Conservation (phyloP, 2,329 filamentous ascomycete genomes). For the Daldinia sp. region DNA sequence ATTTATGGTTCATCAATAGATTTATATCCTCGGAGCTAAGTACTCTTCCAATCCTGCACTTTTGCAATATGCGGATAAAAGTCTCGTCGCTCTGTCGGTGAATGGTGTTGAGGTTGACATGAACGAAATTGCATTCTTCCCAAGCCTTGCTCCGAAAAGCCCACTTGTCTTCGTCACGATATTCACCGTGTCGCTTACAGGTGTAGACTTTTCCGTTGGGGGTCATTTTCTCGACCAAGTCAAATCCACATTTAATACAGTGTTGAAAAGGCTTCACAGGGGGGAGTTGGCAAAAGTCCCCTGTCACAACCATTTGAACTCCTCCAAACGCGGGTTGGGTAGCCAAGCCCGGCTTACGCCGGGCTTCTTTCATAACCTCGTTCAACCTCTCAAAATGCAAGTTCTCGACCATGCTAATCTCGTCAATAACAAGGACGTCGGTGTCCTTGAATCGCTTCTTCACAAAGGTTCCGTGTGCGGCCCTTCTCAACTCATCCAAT, state of each 20-base stretch:
- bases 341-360: constrained; percentile 18
- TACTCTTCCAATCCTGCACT: constrained; percentile 61
- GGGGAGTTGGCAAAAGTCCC: constrained; percentile 71
- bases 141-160: constrained; percentile 69
- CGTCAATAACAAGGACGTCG: constrained; percentile 72
- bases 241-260: constrained; percentile 62
- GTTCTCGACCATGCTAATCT: constrained; percentile 74
- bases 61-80: constrained; percentile 69
- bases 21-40: constrained; percentile 55
- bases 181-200: constrained; percentile 54
- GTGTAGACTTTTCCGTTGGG: constrained; percentile 46
- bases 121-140: constrained; percentile 64
- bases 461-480: constrained; percentile 51
- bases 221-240: constrained; percentile 32
- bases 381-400: constrained; percentile 65
- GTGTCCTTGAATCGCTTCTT: constrained; percentile 57
- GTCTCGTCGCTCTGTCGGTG: constrained; percentile 67
- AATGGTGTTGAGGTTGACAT: constrained; percentile 66
- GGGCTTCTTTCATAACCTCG: constrained; percentile 57
- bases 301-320: constrained; percentile 67
- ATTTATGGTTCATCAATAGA: constrained; percentile 60
- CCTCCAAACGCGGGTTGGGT: constrained; percentile 56
- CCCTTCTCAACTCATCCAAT: constrained; percentile 52
- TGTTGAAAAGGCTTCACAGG: constrained; percentile 68
- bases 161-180: constrained; percentile 66